Evolutionary conservation across 345 rosid genomes (phyloP).

Genomic region (Populus deltoides): DNA sequence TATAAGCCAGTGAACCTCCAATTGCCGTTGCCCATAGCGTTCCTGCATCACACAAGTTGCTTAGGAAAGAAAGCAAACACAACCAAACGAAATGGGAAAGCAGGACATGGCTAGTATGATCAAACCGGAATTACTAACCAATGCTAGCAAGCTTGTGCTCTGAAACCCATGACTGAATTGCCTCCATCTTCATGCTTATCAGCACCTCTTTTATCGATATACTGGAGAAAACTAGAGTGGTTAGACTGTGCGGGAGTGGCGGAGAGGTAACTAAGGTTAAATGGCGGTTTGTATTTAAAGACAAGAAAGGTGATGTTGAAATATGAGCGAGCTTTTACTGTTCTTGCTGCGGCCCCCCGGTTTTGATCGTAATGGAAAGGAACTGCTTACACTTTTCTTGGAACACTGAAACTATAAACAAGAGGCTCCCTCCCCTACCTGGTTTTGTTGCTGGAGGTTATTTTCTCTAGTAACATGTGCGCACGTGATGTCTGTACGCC

Average conservation of each 20-base stretch:
- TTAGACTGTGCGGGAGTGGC: too few species aligned
- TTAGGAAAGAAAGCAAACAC: not conserved
- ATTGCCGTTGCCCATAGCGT: conserved; percentile 61
- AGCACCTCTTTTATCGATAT: too few species aligned
- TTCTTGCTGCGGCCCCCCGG: conserved; percentile 30
- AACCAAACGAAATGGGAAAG: not conserved
- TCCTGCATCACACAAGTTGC: conserved; percentile 25
- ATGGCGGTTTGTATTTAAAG: conserved; percentile 22
- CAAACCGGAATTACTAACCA: conserved; percentile 24
- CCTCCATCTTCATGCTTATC: conserved; percentile 37
- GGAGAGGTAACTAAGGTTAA: too few species aligned
- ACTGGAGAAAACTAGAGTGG: not conserved
- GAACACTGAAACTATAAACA: conserved; percentile 36
- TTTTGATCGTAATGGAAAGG: conserved; percentile 6
- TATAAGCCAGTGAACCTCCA: conserved; percentile 60
- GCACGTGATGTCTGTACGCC: not conserved
- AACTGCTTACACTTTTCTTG: conserved; percentile 11
- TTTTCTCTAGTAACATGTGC: not conserved
- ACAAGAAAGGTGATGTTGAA: not conserved
- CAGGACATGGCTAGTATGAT: not conserved
- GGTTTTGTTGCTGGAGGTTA: conserved; percentile 5
- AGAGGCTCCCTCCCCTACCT: conserved; percentile 29
- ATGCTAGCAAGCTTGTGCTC: conserved; percentile 63
- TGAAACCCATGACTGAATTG: conserved; percentile 62
- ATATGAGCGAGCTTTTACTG: not conserved